These are phyloP conservation scores for Fusarium sp. DNA, from an alignment of 2,329 filamentous ascomycete genomes.

Conservation along the genomic window DNA sequence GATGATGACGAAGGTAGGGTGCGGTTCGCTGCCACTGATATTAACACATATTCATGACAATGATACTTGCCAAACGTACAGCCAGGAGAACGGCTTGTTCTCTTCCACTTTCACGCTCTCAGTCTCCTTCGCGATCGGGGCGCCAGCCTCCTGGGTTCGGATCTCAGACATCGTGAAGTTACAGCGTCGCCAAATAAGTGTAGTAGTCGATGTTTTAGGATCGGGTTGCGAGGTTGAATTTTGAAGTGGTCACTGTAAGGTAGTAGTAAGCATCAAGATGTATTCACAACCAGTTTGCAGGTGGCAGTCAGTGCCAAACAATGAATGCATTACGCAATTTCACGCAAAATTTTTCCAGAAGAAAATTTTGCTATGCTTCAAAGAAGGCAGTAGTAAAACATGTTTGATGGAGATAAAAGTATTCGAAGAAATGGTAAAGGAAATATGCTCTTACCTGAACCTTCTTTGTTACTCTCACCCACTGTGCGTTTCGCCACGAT, in stretches of 20 bases:
- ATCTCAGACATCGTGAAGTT: conserved; percentile 32
- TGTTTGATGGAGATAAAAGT: background rate
- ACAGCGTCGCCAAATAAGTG: background rate
- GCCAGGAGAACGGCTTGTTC: conserved; percentile 52
- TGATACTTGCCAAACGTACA: conserved; percentile 44
- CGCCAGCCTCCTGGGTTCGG: conserved; percentile 19
- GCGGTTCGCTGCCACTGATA: conserved; percentile 58
- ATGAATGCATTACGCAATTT: background rate
- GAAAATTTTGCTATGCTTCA: no score
- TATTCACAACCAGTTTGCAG: conserved; percentile 18
- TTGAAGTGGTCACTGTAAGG: background rate
- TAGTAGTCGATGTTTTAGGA: background rate
- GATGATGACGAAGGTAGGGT: conserved; percentile 66
- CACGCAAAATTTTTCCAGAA: background rate
- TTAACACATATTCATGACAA: conserved; percentile 13
- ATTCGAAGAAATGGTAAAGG: background rate
- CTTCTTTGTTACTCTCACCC: conserved; percentile 30
- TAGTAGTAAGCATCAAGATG: conserved; percentile 20
- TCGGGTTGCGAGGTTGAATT: background rate
- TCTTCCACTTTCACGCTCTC: conserved; percentile 24
- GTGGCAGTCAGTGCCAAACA: background rate
- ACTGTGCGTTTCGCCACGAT: background rate
- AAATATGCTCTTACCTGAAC: conserved; percentile 22
- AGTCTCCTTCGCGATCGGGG: conserved; percentile 10
- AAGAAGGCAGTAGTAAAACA: no score